These are phyloP conservation scores for Solanum aculeatissimum DNA, from an alignment of 305 asterid species.

Conservation along the genomic window DNA sequence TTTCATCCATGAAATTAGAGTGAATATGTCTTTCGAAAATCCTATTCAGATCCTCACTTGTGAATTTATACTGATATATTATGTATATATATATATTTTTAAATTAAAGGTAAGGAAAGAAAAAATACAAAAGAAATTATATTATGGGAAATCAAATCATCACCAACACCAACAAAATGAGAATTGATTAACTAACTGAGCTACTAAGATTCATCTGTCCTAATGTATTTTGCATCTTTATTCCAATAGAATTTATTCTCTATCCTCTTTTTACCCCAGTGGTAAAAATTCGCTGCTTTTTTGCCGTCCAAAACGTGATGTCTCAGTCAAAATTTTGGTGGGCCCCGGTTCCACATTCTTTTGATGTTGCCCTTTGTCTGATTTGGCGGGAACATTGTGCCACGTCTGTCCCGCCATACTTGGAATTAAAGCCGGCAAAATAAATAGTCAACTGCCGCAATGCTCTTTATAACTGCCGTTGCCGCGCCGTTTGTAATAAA, in stretches of 20 bases:
- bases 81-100: too few relatives aligned
- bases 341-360: not conserved
- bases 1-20: too few relatives aligned
- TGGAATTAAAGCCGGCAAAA: not conserved
- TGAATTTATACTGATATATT: too few relatives aligned
- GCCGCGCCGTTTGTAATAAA: not conserved
- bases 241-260: not conserved
- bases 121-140: too few relatives aligned
- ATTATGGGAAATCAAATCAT: too few relatives aligned
- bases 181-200: too few relatives aligned
- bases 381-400: constrained; percentile 16
- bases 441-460: constrained; percentile 3
- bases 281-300: not conserved
- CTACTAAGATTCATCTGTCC: too few relatives aligned
- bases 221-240: not conserved
- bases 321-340: constrained; percentile 5
- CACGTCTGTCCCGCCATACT: constrained; percentile 11
- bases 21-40: too few relatives aligned
- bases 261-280: not conserved
- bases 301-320: not conserved
- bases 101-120: too few relatives aligned
- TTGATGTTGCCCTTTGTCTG: not conserved
- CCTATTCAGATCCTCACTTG: too few relatives aligned
- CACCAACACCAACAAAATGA: too few relatives aligned
- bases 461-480: not conserved